Conservation (phyloP, 2,329 filamentous ascomycete species). For the Aureobasidium vineae region DNA sequence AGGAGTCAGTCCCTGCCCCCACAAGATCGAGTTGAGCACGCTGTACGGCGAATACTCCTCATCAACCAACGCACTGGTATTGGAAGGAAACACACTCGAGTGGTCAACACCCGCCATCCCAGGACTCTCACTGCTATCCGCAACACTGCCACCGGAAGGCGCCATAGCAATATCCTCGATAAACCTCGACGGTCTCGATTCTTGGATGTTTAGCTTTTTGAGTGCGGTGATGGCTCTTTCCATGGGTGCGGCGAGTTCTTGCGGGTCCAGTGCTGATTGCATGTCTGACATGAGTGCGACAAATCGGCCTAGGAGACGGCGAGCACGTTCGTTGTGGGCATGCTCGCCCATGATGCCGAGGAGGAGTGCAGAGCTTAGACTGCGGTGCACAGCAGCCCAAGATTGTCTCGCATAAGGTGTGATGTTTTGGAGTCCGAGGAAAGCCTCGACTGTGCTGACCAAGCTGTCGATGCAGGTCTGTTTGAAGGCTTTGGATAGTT, state of each 20-base stretch:
- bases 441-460: slow-evolving; percentile 58
- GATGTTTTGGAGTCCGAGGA: slow-evolving; percentile 58
- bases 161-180: slow-evolving; percentile 30
- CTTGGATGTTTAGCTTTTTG: slow-evolving; percentile 43
- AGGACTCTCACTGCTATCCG: slow-evolving; percentile 17
- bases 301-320: slow-evolving; percentile 47
- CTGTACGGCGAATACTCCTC: slow-evolving; percentile 49
- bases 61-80: slow-evolving; percentile 35
- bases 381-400: slow-evolving; percentile 47
- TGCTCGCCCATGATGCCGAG: slow-evolving; percentile 48
- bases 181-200: slow-evolving; percentile 31
- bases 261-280: slow-evolving; percentile 48
- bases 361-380: slow-evolving; percentile 46
- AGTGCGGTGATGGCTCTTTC: slow-evolving; percentile 49
- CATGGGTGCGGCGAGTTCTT: slow-evolving; percentile 50
- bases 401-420: slow-evolving; percentile 46
- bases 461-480: slow-evolving; percentile 55
- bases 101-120: slow-evolving; percentile 25
- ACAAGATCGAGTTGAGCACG: slow-evolving; percentile 51
- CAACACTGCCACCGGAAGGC: slow-evolving; percentile 11
- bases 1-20: slow-evolving; percentile 35
- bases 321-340: slow-evolving; percentile 47
- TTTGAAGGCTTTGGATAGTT: slow-evolving; percentile 50
- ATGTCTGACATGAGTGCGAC: slow-evolving; percentile 49
- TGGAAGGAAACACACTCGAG: slow-evolving; percentile 13